Conservation (phyloP, 148 eudicot genomes). For the Nyssa sinensis region DNA sequence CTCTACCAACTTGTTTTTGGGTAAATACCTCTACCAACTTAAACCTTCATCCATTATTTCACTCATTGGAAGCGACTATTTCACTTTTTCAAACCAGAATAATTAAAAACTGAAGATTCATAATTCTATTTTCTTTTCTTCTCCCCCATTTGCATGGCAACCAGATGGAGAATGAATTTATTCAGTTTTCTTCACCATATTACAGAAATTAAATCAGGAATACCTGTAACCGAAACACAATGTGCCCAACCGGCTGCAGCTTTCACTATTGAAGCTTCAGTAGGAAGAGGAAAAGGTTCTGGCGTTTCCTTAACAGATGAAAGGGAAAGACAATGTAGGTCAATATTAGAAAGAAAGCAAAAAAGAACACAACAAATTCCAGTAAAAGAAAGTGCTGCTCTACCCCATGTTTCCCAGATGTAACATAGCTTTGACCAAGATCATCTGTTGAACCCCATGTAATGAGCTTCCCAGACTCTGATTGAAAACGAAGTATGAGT, state of each 20-base stretch:
- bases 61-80: too few species aligned
- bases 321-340: slow-evolving; percentile 22
- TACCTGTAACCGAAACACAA: slow-evolving; percentile 92
- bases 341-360: slow-evolving; percentile 5
- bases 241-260: slow-evolving; percentile 99
- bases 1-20: neutral
- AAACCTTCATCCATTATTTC: neutral
- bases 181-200: slow-evolving; percentile 14
- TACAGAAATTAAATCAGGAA: slow-evolving; percentile 1
- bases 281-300: slow-evolving; percentile 89
- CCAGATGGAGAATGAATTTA: neutral
- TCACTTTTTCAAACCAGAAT: too few species aligned
- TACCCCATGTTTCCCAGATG: slow-evolving; percentile 99
- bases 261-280: slow-evolving; percentile 56
- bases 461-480: slow-evolving; percentile 85
- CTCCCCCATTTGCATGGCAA: slow-evolving; percentile 15
- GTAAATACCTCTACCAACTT: neutral
- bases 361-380: neutral
- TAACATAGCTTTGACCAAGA: slow-evolving; percentile 91
- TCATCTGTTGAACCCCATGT: slow-evolving; percentile 99
- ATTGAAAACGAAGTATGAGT: slow-evolving; percentile 3
- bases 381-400: slow-evolving; percentile 14
- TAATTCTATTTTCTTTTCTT: slow-evolving; percentile 11
- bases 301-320: slow-evolving; percentile 77
- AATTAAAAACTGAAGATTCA: neutral